These are phyloP conservation scores for Cordyceps tenuipes DNA, from an alignment of 2,329 filamentous ascomycete genomes.

Conservation along the genomic window DNA sequence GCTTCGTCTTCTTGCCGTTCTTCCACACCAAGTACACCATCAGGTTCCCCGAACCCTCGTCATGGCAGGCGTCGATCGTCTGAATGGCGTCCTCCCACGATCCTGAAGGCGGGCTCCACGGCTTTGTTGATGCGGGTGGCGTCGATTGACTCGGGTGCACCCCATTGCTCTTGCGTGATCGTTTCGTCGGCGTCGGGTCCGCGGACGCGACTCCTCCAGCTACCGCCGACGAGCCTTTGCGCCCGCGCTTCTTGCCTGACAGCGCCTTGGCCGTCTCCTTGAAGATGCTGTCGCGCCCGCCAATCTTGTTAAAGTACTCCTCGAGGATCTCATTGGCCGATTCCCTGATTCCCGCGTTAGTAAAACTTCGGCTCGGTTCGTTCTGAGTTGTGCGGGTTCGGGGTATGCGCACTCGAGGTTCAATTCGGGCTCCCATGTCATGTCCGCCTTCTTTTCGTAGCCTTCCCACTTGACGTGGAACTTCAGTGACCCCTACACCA, in stretches of 20 bases:
- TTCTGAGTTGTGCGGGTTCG: background rate
- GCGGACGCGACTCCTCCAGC: constrained; percentile 17
- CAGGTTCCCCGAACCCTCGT: constrained; percentile 49
- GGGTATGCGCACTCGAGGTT: constrained; percentile 41
- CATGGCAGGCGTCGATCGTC: constrained; percentile 63
- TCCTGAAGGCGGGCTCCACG: constrained; percentile 61
- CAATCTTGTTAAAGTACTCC: constrained; percentile 54
- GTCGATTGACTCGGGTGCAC: constrained; percentile 41
- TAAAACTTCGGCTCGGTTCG: too few species aligned
- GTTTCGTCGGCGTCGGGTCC: constrained; percentile 28
- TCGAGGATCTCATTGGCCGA: constrained; percentile 52
- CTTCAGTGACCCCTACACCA: constrained; percentile 38
- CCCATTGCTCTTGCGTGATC: constrained; percentile 35
- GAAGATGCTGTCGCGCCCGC: constrained; percentile 52
- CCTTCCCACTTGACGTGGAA: constrained; percentile 74
- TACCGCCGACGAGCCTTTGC: constrained; percentile 25
- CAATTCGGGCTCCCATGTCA: constrained; percentile 72
- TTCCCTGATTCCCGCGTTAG: constrained; percentile 30
- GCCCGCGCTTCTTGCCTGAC: constrained; percentile 50
- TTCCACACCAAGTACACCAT: constrained; percentile 68
- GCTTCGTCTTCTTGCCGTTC: constrained; percentile 64
- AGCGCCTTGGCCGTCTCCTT: constrained; percentile 41
- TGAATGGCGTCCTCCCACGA: constrained; percentile 70
- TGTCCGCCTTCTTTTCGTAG: constrained; percentile 59
- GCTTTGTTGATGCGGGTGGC: constrained; percentile 39